Evolutionary conservation across 306 rosid species (phyloP), one percentile per base, ranked within the genome.

Genomic region (Delonix regia): DNA sequence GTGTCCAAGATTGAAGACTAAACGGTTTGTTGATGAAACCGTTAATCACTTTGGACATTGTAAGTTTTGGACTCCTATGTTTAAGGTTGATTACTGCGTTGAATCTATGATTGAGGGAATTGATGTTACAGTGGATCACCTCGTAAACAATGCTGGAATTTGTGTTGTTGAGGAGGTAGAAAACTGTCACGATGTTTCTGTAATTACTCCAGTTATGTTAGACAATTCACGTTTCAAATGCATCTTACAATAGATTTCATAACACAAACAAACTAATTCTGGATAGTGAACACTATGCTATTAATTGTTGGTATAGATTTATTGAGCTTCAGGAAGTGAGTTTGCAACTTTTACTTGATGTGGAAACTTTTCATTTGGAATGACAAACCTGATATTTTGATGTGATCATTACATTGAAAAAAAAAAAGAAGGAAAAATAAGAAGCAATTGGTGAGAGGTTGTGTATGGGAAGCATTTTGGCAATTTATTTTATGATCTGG

Each of bases 121-220:
- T 49, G 18, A 69, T 73, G 77, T 74, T 67, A 71, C 88, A 91
- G 97, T 92, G 89, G 93, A 94, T 57, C 96, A 90, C 80, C 85
- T 94, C 44, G 97, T 94, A 33, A 92, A 86, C 82, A 90, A 92
- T 73, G 97, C 94, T 56, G 93, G 92, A 51, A 79, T 80, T 22
- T 7, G 12, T 25, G 16, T 28, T 1, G 11, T 6, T 19, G 13
- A 57, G 28, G 0, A 19, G 75, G 79, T 92, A 63, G 90, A 90
- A 73, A 83, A 92, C 28, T 16, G 6, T 25, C 7, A 0, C 13
- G 64, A 78, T 69, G n/a, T 44, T 62, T 78, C 76, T 28, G 52
- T 49, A n/a, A 18, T 1, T 3, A 18, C 9, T 64, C 24, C 84
- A 24, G 1, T 72, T 25, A 82, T 86, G 71, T 84, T 82, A 76